phyloP scores from a whole-genome alignment of 148 eudicot genomes.

The Vaccinium macrocarpon region DNA sequence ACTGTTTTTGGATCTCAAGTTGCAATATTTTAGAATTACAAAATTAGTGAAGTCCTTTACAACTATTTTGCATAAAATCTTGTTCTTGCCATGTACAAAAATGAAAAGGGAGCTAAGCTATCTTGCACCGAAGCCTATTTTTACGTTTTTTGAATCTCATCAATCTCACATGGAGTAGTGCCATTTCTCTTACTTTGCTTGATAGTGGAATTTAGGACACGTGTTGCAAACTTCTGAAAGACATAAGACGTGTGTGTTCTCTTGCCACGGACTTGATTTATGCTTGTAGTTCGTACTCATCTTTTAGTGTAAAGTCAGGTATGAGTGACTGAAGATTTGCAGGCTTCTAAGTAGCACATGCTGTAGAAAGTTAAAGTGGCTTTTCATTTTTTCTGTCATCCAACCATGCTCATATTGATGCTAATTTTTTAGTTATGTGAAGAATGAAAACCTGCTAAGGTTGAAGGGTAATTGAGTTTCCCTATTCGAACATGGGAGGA shows the following conservation, averaged over 20 bases:
- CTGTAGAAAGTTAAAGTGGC: background rate
- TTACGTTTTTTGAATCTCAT: background rate
- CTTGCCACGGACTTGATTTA: background rate
- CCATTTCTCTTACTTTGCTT: constrained; percentile 6
- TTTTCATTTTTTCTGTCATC: background rate
- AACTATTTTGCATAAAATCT: background rate
- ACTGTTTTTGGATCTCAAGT: background rate
- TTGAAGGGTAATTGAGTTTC: background rate
- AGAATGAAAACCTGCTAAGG: background rate
- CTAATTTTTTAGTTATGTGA: background rate
- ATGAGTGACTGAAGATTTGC: background rate
- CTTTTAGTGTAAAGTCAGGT: background rate
- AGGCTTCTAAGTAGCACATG: background rate
- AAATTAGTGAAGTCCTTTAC: background rate
- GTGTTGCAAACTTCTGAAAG: background rate
- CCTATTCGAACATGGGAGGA: background rate
- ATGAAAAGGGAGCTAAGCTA: background rate
- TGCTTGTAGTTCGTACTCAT: background rate
- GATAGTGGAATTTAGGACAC: background rate
- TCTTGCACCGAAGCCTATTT: background rate
- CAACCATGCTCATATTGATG: too few relatives aligned
- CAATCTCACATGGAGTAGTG: background rate
- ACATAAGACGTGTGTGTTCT: too few relatives aligned
- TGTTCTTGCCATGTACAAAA: background rate
- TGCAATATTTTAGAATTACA: background rate